Base-by-base conservation (phyloP, 2,329 filamentous ascomycete genomes). In the Plenodomus tracheiphilus region DNA sequence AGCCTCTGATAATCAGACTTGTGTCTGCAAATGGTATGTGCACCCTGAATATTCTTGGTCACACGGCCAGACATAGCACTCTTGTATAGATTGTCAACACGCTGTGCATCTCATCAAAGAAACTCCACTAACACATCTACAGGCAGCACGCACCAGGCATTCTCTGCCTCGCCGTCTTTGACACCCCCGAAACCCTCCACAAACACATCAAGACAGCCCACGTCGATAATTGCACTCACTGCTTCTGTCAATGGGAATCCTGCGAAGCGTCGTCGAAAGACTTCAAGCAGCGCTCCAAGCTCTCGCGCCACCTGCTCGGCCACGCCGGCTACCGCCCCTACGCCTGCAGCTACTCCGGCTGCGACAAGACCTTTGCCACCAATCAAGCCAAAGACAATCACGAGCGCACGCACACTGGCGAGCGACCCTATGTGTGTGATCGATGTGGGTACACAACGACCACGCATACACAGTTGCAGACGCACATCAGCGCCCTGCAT, bases 321-420 rank as follows among this genome's bases (percentile, higher is more conserved):
- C 71, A 74, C 43, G 68, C 69, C 8, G 69, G 69, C 15, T 64
- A 74, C 49, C 64, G 68, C 3, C 70, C 69, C 2, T 72, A 71
- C 40, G 63, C 65, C 13, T 74, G 71, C 49, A 67, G 62, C 28
- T 72, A 63, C 30, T 40, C 57, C 15, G 65, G 61, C 3, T 74
- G 71, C 54, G 61, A 61, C 49, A 72, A 73, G 53, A 72, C 65
- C 1, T 74, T 73, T 45, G 70, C 68, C 4, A 74, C 70, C 3
- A 72, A 71, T 37, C 71, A 74, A 56, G 69, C 69, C n/a, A 69
- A 72, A 42, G 69, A 73, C 35, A 74, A 74, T 35, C 71, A 74
- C 38, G 65, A 71, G 48, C 61, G 70, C 7, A 73, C 70, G 2
- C 71, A 74, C 40, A 71, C 68, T 0, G 70, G 70, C 15, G 64